Conservation (phyloP, 371 early-diverging fungal species). For the Actinomortierella wolfii region DNA sequence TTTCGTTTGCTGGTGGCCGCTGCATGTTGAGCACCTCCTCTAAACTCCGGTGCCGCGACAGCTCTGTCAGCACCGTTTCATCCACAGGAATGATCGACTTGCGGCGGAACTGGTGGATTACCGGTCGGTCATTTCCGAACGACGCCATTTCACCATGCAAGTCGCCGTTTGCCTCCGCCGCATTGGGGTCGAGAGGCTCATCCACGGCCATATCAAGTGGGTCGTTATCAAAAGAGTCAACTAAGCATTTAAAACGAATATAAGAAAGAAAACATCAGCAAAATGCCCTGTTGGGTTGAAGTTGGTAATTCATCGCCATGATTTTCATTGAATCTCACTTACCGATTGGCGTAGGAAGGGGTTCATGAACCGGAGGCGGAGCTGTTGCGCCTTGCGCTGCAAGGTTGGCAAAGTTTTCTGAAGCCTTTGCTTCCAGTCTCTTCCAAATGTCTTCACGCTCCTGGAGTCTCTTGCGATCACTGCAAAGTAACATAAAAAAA, state of each 20-base stretch:
- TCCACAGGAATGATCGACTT: constrained; percentile 94
- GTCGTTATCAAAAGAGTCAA: constrained; percentile 32
- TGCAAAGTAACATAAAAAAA: constrained; percentile 26
- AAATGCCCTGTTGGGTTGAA: no score
- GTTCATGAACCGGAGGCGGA: constrained; percentile 32
- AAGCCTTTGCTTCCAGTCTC: constrained; percentile 68
- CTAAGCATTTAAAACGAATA: not conserved
- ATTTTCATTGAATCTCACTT: not conserved
- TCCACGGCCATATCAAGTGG: constrained; percentile 34
- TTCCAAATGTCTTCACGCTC: constrained; percentile 88
- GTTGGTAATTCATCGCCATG: no score
- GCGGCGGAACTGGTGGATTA: constrained; percentile 80
- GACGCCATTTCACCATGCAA: constrained; percentile 34
- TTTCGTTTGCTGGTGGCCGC: constrained; percentile 23
- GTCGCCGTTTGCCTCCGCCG: constrained; percentile 19
- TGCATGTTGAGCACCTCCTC: constrained; percentile 76
- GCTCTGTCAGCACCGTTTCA: constrained; percentile 79
- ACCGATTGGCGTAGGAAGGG: constrained; percentile 46
- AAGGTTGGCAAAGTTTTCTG: constrained; percentile 48
- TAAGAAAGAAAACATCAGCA: not conserved
- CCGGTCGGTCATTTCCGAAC: constrained; percentile 64
- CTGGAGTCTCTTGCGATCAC: constrained; percentile 84
- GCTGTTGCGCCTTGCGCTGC: constrained; percentile 43
- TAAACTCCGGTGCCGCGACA: constrained; percentile 82
- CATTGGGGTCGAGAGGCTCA: constrained; percentile 15